phyloP scores from a whole-genome alignment of 2,329 filamentous ascomycete species.

The Trichophyton rubrum region DNA sequence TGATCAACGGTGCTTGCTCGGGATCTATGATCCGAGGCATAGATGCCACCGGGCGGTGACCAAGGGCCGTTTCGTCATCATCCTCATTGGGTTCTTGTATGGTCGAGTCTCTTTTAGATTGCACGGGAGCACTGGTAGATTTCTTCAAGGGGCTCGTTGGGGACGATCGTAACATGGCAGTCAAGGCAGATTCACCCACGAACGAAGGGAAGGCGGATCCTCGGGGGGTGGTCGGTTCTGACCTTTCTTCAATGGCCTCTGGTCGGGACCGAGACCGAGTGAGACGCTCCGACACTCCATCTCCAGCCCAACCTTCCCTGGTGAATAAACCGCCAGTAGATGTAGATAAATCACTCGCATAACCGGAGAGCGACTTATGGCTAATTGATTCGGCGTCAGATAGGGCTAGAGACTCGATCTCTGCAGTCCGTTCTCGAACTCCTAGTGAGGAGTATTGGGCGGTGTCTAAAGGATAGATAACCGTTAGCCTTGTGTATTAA shows the following conservation, averaged over 20 bases:
- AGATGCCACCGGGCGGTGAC: conserved; percentile 9
- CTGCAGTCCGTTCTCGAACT: conserved; percentile 75
- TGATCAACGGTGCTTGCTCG: conserved; percentile 28
- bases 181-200: conserved; percentile 35
- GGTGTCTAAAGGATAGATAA: conserved; percentile 48
- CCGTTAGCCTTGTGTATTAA: not conserved
- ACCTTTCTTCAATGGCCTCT: conserved; percentile 49
- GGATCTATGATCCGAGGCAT: conserved; percentile 19
- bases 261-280: conserved; percentile 20
- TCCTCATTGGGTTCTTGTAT: not conserved
- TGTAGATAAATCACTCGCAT: conserved; percentile 21
- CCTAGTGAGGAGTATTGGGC: conserved; percentile 60
- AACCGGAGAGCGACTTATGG: conserved; percentile 19
- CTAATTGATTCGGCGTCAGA: conserved; percentile 37
- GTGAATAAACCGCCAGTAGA: conserved; percentile 17
- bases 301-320: not conserved
- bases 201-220: conserved; percentile 24
- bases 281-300: not conserved
- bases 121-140: not conserved
- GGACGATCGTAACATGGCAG: conserved; percentile 39
- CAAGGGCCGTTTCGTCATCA: conserved; percentile 6
- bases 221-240: conserved; percentile 44
- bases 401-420: conserved; percentile 71
- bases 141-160: conserved; percentile 18
- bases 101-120: not conserved